Percentiles rank a stretch among this genome's conserved stretches.
phyloP scores from a whole-genome alignment of 352 stramenopile genomes.

The Plasmopara halstedii region DNA sequence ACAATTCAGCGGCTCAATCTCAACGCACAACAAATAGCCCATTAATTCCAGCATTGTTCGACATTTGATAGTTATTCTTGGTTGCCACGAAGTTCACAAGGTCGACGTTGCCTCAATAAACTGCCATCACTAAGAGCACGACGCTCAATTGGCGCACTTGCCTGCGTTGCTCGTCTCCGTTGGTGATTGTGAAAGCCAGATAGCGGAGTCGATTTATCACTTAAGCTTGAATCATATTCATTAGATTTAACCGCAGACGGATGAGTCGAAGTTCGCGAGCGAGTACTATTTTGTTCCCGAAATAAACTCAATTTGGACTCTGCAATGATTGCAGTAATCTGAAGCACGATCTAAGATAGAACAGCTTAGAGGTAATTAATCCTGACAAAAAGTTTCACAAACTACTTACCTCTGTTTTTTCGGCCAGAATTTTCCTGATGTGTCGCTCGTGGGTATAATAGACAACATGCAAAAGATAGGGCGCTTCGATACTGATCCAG shows the following conservation, averaged over 20 bases:
- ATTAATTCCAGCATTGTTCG: conserved; percentile 3
- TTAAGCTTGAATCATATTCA: conserved; percentile 4
- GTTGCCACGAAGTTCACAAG: conserved; percentile 6
- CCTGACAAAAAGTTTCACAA: too few relatives aligned
- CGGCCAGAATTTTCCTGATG: conserved; percentile 45
- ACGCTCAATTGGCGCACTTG: conserved; percentile 19
- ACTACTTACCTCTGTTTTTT: conserved; percentile 69
- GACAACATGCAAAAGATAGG: conserved; percentile 63
- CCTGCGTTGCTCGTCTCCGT: conserved; percentile 16
- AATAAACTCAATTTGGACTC: conserved; percentile 32
- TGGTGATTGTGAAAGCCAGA: conserved; percentile 5
- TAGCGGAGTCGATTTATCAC: conserved; percentile 7
- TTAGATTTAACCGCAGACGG: conserved; percentile 6
- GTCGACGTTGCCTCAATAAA: conserved; percentile 19
- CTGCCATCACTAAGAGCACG: conserved; percentile 17
- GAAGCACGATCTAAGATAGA: conserved; percentile 41
- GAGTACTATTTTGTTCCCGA: conserved; percentile 9
- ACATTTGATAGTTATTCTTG: neutral
- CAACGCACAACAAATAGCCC: conserved; percentile 13
- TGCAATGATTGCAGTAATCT: conserved; percentile 45
- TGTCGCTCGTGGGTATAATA: conserved; percentile 71
- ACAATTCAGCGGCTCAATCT: conserved; percentile 40
- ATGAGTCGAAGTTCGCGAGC: neutral
- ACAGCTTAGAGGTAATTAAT: neutral
- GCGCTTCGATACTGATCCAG: conserved; percentile 63